These are phyloP conservation scores for Pseudognaphalium luteoalbum DNA, from an alignment of 129 eudicot species.

Conservation along the genomic window DNA sequence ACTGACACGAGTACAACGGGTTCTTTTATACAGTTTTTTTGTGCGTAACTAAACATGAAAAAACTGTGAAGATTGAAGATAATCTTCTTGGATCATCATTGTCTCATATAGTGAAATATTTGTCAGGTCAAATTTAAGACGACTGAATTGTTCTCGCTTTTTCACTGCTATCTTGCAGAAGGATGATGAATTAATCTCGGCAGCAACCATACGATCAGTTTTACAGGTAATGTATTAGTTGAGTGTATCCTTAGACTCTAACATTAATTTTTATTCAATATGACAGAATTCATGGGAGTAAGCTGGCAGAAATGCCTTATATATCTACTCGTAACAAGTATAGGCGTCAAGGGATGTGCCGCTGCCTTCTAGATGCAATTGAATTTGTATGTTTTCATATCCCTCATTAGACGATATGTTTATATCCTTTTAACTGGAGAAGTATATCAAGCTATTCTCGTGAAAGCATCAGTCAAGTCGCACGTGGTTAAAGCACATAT, in stretches of 20 bases:
- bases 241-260: background rate
- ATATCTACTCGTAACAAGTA: conserved; percentile 58
- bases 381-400: conserved; percentile 48
- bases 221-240: background rate
- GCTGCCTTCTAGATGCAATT: conserved; percentile 57
- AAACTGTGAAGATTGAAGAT: background rate
- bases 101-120: background rate
- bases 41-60: background rate
- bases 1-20: background rate
- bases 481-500: no score
- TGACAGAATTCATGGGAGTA: conserved; percentile 61
- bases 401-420: background rate
- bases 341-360: conserved; percentile 80
- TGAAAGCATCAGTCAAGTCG: no score
- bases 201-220: conserved; percentile 65
- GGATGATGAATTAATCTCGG: conserved; percentile 57
- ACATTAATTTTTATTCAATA: background rate
- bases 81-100: background rate
- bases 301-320: conserved; percentile 84
- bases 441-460: background rate
- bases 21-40: background rate
- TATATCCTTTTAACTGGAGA: background rate
- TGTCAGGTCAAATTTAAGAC: conserved; percentile 65
- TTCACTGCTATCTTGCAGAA: conserved; percentile 55
- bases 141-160: conserved; percentile 56